These are phyloP conservation scores for Ceriops tagal DNA, from an alignment of 345 rosid genomes.

Conservation along the genomic window DNA sequence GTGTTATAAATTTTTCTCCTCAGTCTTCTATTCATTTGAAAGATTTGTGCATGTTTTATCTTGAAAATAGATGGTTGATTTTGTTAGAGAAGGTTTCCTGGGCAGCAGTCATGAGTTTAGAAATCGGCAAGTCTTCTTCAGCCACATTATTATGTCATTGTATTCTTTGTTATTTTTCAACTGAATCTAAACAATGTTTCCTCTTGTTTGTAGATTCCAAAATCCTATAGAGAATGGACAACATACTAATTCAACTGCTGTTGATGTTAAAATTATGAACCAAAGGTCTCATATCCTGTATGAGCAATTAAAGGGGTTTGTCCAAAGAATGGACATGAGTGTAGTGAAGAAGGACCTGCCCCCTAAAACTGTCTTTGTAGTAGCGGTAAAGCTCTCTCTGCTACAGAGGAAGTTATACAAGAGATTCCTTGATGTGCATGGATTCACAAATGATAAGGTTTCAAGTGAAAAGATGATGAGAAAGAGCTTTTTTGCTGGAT, in stretches of 20 bases:
- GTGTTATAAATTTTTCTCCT: conserved; percentile 11
- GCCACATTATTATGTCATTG: conserved; percentile 16
- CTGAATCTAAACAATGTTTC: conserved; percentile 20
- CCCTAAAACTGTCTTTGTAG: conserved; percentile 93
- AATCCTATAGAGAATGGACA: conserved; percentile 99
- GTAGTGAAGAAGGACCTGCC: conserved; percentile 98
- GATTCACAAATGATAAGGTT: conserved; percentile 55
- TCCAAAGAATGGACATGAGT: conserved; percentile 98
- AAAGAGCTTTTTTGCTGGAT: conserved; percentile 94
- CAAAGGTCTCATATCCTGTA: conserved; percentile 98
- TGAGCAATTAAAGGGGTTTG: conserved; percentile 96
- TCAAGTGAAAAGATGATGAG: conserved; percentile 60
- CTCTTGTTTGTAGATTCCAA: conserved; percentile 68
- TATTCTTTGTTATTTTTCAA: conserved; percentile 8
- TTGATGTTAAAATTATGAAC: conserved; percentile 98
- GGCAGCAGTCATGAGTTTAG: conserved; percentile 99
- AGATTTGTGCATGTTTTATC: not conserved
- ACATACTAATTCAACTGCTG: conserved; percentile 89
- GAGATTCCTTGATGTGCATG: conserved; percentile 89
- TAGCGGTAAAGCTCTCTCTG: conserved; percentile 92
- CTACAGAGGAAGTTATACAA: conserved; percentile 87
- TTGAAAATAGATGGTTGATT: conserved; percentile 94
- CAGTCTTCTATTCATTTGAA: not conserved
- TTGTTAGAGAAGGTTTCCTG: conserved; percentile 99
- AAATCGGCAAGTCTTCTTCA: conserved; percentile 67